Percentiles rank a stretch among this genome's conserved stretches.
Conservation (phyloP, 371 early-diverging fungal genomes). For the Syncephalis plumigaleata region DNA sequence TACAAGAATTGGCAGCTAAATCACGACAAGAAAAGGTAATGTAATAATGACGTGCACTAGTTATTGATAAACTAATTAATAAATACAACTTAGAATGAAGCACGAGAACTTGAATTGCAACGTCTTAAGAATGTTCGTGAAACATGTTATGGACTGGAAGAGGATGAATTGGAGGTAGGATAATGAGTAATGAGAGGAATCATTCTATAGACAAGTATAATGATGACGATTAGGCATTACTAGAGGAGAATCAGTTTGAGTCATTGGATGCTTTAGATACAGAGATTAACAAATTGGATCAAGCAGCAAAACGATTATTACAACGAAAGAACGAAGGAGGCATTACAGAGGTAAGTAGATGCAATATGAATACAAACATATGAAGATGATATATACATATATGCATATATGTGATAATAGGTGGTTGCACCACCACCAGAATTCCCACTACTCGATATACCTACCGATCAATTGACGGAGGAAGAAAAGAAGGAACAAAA, state of each 20-base stretch:
- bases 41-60: not conserved
- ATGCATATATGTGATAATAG: not conserved
- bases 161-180: no score
- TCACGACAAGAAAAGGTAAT: constrained; percentile 61
- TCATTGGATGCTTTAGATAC: constrained; percentile 56
- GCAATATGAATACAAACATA: not conserved
- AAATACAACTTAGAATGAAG: not conserved
- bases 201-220: no score
- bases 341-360: constrained; percentile 46
- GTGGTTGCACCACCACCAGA: constrained; percentile 36
- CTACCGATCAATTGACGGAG: constrained; percentile 61
- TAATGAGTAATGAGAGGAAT: no score
- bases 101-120: not conserved
- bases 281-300: constrained; percentile 46
- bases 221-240: constrained; percentile 17
- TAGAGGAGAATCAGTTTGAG: constrained; percentile 44
- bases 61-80: not conserved
- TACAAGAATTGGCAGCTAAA: constrained; percentile 64
- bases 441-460: constrained; percentile 56
- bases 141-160: no score
- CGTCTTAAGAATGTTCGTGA: no score
- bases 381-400: no score
- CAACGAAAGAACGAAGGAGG: constrained; percentile 70
- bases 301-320: constrained; percentile 43
- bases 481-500: constrained; percentile 67